These are phyloP conservation scores for Penicillium freii DNA, from an alignment of 2,329 filamentous ascomycete genomes.

Conservation along the genomic window DNA sequence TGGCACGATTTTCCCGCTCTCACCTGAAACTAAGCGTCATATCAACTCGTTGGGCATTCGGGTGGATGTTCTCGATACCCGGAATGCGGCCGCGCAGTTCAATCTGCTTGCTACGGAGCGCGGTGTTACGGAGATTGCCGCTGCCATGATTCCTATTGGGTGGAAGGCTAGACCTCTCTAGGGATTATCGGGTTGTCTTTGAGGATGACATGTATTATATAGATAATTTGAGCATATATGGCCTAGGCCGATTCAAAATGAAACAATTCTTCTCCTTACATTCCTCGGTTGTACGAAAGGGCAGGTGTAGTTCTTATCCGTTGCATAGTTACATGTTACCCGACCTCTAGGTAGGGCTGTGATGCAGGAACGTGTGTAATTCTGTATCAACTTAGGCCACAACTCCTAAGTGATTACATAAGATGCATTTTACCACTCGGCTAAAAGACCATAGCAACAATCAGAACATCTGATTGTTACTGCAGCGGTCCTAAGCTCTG, in stretches of 20 bases:
- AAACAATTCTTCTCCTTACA: slow-evolving; percentile 4
- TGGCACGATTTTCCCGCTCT: slow-evolving; percentile 69
- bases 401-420: too few relatives aligned
- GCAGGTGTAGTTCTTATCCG: not conserved
- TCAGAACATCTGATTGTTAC: too few relatives aligned
- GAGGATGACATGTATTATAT: not conserved
- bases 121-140: slow-evolving; percentile 79
- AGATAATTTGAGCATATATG: not conserved
- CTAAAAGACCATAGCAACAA: too few relatives aligned
- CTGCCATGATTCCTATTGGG: slow-evolving; percentile 80
- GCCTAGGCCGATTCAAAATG: not conserved
- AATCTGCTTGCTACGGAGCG: slow-evolving; percentile 94
- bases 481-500: too few relatives aligned
- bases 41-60: slow-evolving; percentile 78
- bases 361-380: not conserved
- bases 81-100: slow-evolving; percentile 91
- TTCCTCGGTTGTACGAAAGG: not conserved
- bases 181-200: not conserved
- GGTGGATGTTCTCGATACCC: slow-evolving; percentile 84
- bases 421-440: too few relatives aligned
- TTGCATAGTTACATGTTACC: not conserved
- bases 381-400: too few relatives aligned
- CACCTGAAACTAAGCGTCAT: slow-evolving; percentile 67
- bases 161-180: slow-evolving; percentile 57
- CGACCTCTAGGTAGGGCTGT: not conserved